Evolutionary conservation across 1,284 basidiomycete genomes (phyloP), one percentile per base, ranked within the genome.

Genomic region (Cutaneotrichosporon cutaneum): DNA sequence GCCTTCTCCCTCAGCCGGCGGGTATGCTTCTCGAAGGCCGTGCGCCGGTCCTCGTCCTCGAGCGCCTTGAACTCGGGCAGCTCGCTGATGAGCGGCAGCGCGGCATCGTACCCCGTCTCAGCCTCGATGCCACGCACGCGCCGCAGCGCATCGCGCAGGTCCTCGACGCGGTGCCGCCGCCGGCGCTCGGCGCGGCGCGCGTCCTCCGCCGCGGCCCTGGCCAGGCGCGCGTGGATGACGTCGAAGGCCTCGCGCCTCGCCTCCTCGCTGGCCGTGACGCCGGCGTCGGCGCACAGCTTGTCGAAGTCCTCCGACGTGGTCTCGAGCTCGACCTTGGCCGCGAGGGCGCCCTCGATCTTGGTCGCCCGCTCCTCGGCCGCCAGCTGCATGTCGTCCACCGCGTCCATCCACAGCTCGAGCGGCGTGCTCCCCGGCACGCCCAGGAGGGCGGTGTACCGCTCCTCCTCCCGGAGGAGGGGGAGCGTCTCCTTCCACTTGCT

Each of bases 401-500:
- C 77, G 76, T 99, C 95, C 91, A 92, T 97, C 81, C 97, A 99
- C 11, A 99, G 84, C 68, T 99, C 95, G 45, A 99, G 83, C 1
- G 95, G 93, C 66, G 90, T 92, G 2, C 92, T 95, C 16, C 96
- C 96, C 4, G 92, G 89, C 72, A 90, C 90, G 1, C 94, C 94
- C 7, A 97, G 86, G 75, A 97, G 85, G 62, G 85, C 83, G 33
- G 87, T 82, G 79, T 97, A 96, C n/a, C 92, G 87, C 50, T 84
- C 82, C 70, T 97, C 92, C 33, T 87, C 82, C 26, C 83, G 83
- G 79, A 99, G 87, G 24, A 82, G 76, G 0, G 90, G 88, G 68
- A 92, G 92, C 26, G 94, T 84, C 36, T 90, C 84, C 76, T 93
- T 93, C 94, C 94, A 99, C 74, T 93, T 95, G 3, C 88, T 86